A percentile compares a stretch with the other conserved stretches of the same genome.
Evolutionary conservation across 495 filamentous ascomycete species (phyloP).

Genomic region (Amphirosellinia nigrospora): DNA sequence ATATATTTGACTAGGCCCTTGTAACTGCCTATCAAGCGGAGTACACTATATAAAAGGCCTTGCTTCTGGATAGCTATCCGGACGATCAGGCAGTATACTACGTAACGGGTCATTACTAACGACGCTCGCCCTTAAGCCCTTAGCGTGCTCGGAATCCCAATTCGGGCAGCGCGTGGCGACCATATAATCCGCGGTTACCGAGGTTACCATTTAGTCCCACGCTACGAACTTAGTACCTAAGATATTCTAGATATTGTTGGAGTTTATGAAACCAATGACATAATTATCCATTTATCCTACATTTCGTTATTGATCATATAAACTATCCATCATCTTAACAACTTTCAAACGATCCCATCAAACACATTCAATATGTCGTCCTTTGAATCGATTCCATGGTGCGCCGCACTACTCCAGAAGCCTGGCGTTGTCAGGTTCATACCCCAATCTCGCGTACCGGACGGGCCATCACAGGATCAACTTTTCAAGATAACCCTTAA

Average conservation of each 20-base stretch:
- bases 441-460: background rate
- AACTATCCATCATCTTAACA: background rate
- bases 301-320: background rate
- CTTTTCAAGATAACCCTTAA: slow-evolving; percentile 20
- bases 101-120: no score
- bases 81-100: no score
- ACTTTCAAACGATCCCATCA: background rate
- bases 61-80: no score
- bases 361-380: background rate
- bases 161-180: no score
- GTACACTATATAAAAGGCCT: no score
- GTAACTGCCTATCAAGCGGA: no score
- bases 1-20: no score
- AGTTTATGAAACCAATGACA: background rate
- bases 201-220: background rate
- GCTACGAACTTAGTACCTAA: no score
- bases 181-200: no score
- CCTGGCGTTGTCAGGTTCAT: slow-evolving; percentile 4
- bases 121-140: no score
- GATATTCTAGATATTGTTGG: background rate
- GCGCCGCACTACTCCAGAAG: background rate
- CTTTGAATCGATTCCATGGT: slow-evolving; percentile 8
- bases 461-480: slow-evolving; percentile 9
- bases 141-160: no score
- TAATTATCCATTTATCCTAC: background rate